Evolutionary conservation across 2,329 filamentous ascomycete genomes (phyloP), one percentile per base, ranked within the genome.

Genomic region (Neonectria neomacrospora): DNA sequence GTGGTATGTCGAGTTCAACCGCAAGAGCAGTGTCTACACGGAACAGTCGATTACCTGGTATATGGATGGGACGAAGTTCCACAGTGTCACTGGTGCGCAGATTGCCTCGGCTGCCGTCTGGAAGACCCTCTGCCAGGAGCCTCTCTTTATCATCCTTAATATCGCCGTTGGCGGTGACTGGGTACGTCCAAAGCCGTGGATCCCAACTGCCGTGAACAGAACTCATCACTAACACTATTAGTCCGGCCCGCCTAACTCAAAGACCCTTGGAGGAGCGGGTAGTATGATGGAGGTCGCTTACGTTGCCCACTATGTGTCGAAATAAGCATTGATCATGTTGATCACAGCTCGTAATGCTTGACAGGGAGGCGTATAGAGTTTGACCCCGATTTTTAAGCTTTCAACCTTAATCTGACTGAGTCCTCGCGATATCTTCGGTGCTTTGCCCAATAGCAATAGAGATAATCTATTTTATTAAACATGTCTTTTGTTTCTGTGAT

Each of bases 91-190:
- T 2, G 85, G 85, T 0, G 70, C 74, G 0, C 73, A 80, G 23
- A 79, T 88, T 61, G 78, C 76, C 41, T 79, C 85, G 61, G 72
- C 79, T 59, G 74, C 71, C 1, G 76, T 82, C n/a, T 88, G 85
- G 85, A 78, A 73, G 3, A 77, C 79, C 3, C 73, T 88, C 18
- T 83, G 83, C 20, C 81, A 86, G 66, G 81, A 77, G 56, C 81
- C 85, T 2, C 69, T 85, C 71, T 86, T 80, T 67, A 72, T 87
- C 53, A 81, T 88, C 57, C 73, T 88, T 55, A 87, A 88, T 63
- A 77, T 88, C 5, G 85, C 86, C 48, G 81, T 88, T 30, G 85
- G 85, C 10, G 85, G 85, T 26, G 76, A 80, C 68, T 83, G 76
- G 82, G 85, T 84, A 77, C 74, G 83, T 80, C 5, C n/a, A 14